Base-by-base conservation (phyloP, 805 yeast genomes). In the Diddensiella caesifluorescens region DNA sequence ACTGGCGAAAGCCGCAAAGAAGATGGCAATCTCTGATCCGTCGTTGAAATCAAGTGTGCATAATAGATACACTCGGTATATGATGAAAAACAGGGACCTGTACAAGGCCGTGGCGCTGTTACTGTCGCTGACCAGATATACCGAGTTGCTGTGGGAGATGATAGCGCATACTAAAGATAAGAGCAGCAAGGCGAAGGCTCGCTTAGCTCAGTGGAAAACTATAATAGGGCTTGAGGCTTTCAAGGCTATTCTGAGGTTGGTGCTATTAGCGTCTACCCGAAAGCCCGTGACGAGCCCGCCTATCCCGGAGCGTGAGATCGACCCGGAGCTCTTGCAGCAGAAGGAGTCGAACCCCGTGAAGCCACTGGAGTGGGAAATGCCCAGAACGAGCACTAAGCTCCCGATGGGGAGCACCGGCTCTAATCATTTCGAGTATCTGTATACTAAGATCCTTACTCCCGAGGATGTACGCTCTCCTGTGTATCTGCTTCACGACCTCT, bases 111-210 rank as follows among this genome's bases (percentile, higher is more conserved):
- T 60, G 20, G 59, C 68, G 7, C 47, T 59, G 43, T 20, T 47
- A 2, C 48, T 67, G 13, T 45, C 60, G 7, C 47, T 61, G 5
- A 46, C 61, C 12, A 56, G 61, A 30, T 56, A 59, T 42, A 50
- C 61, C 2, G 68, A 67, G 53, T 49, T 67, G 27, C 51, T 67
- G 21, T 45, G 56, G 44, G 71, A 67, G 44, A 64, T 66, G 61
- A 43, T 61, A 4, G 62, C 62, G 22, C 21, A 35, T 10, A 22
- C 36, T 15, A 15, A 21, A 19, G 19, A 22, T 19, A 15, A 40
- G 29, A n/a, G 26, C 7, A 39, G 30, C n/a, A 45, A 41, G 27
- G 57, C 52, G 9, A 13, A 7, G 15, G 7, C 16, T 6, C 7
- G 15, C 12, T 13, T 7, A 7, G 16, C 16, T 6, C 54, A 62